Evolutionary conservation across 345 rosid genomes (phyloP).

Genomic region (Sonneratia caseolaris): DNA sequence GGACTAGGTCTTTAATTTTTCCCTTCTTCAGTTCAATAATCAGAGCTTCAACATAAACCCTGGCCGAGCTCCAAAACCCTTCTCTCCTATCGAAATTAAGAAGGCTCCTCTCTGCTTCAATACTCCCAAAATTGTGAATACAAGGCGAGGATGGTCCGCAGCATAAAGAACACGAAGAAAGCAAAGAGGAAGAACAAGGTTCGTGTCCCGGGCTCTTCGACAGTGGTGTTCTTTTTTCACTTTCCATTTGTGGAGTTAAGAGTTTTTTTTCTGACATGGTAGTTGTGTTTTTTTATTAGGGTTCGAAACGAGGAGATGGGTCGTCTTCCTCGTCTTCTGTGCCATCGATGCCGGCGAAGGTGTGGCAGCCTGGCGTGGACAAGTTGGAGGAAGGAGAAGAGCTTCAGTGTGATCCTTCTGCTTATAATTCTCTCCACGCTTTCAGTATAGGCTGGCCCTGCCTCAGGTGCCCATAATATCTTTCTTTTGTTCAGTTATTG

Average conservation of each 20-base stretch:
- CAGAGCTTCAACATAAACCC: background rate
- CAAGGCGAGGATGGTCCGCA: constrained; percentile 49
- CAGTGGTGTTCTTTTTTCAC: background rate
- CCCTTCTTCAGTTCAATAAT: background rate
- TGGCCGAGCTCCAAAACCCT: constrained; percentile 3
- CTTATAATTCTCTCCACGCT: constrained; percentile 78
- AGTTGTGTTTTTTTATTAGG: constrained; percentile 15
- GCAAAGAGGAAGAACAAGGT: constrained; percentile 81
- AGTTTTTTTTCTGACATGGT: background rate
- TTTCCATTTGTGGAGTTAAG: background rate
- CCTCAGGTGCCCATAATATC: constrained; percentile 44
- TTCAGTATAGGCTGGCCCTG: constrained; percentile 95
- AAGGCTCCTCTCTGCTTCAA: background rate
- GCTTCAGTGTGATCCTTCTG: constrained; percentile 91
- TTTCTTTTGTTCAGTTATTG: background rate
- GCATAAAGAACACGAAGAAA: constrained; percentile 58
- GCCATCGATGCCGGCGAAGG: constrained; percentile 56
- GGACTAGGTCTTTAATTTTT: too few relatives aligned
- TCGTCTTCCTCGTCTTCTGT: constrained; percentile 48
- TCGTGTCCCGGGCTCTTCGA: background rate
- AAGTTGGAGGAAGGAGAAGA: constrained; percentile 90
- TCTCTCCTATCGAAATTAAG: background rate
- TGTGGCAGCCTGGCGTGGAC: constrained; percentile 98
- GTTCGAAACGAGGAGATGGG: constrained; percentile 42
- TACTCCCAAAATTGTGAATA: background rate